A percentile compares a stretch with the other conserved stretches of the same genome.
Evolutionary conservation across 345 rosid genomes (phyloP).

Genomic region (Excoecaria cochinchinensis): DNA sequence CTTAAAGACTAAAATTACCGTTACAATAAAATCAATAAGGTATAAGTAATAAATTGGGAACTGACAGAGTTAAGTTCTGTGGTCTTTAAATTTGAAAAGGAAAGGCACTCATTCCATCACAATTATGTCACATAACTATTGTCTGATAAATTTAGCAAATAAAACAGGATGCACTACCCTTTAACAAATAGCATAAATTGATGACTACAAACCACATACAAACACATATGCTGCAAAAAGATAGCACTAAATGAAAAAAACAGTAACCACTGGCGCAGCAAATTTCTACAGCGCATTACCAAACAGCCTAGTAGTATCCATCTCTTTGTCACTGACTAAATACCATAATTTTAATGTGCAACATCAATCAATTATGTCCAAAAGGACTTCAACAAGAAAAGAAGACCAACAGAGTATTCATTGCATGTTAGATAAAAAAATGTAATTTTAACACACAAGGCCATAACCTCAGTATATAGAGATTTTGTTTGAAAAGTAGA

Average conservation of each 20-base stretch:
- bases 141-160: neutral
- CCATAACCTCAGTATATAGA: neutral
- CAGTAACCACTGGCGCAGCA: neutral
- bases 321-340: neutral
- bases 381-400: neutral
- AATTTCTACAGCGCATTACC: neutral
- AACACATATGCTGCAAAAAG: neutral
- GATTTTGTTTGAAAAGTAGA: neutral
- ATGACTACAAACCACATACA: neutral
- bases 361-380: neutral
- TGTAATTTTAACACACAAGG: neutral
- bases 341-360: neutral
- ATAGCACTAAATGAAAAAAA: neutral
- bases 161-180: neutral
- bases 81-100: neutral
- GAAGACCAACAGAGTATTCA: neutral
- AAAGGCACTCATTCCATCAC: neutral
- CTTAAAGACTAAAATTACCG: neutral
- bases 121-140: neutral
- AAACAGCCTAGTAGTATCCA: neutral
- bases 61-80: neutral
- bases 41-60: neutral
- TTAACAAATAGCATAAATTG: neutral
- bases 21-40: neutral
- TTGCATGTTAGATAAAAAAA: neutral